These are phyloP conservation scores for Paraphoma sp. DNA, from an alignment of 2,329 filamentous ascomycete genomes.

Conservation along the genomic window DNA sequence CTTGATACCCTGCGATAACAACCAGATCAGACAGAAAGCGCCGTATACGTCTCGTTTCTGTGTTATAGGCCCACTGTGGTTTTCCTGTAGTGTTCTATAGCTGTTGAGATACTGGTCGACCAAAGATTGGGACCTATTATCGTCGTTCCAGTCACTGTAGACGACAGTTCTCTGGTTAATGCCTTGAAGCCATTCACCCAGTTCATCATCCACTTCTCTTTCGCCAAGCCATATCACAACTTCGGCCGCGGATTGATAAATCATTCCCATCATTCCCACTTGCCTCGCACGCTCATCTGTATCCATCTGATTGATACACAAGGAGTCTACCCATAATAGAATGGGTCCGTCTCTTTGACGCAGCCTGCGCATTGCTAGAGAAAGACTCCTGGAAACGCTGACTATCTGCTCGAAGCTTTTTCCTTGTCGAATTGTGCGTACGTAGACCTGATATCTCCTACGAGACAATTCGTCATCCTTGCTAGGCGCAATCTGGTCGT, in stretches of 20 bases:
- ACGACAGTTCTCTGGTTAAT: not conserved
- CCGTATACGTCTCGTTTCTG: not conserved
- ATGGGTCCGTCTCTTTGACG: not conserved
- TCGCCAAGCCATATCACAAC: constrained; percentile 1
- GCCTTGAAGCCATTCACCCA: not conserved
- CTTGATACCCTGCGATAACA: not conserved
- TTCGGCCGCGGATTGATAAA: not conserved
- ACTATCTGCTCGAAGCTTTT: not conserved
- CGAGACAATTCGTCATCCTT: not conserved
- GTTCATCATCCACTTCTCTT: not conserved
- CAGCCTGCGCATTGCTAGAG: not conserved
- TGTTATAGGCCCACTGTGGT: not conserved
- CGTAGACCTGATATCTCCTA: not conserved
- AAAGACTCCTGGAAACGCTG: not conserved
- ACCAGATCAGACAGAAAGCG: not conserved
- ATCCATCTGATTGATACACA: not conserved
- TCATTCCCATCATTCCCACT: not conserved
- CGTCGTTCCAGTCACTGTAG: not conserved
- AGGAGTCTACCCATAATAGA: not conserved
- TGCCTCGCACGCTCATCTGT: not conserved
- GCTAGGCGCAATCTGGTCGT: not conserved
- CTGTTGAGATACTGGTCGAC: not conserved
- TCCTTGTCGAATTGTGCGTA: not conserved
- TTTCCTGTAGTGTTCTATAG: not conserved
- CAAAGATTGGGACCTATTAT: not conserved